Conservation (phyloP, 2,329 filamentous ascomycete genomes). For the Alternaria tenuissima region DNA sequence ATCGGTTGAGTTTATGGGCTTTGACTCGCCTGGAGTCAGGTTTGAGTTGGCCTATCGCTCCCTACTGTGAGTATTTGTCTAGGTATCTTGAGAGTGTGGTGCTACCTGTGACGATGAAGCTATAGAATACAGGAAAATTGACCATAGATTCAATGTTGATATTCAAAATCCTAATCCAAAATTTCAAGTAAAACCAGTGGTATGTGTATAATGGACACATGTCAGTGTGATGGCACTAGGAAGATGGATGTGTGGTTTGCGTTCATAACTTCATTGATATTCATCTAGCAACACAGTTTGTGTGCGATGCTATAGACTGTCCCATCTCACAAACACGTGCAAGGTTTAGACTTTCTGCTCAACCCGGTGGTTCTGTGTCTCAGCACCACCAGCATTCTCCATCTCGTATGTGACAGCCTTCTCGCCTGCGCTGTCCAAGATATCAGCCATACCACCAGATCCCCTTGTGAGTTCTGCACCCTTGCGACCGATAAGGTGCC, state of each 20-base stretch:
- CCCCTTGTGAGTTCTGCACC: conserved; percentile 46
- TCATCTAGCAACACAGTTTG: neutral
- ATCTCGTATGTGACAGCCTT: conserved; percentile 41
- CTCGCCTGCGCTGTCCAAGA: conserved; percentile 44
- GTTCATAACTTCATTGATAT: conserved; percentile 2
- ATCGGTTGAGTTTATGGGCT: neutral
- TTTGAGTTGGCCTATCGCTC: neutral
- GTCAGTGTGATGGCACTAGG: no score
- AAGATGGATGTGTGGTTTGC: neutral
- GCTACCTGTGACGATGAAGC: neutral
- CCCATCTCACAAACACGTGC: neutral
- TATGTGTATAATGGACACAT: neutral
- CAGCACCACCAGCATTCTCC: conserved; percentile 28
- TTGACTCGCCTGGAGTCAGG: neutral
- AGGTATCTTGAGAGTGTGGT: neutral
- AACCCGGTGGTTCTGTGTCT: conserved; percentile 21
- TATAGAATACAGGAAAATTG: neutral
- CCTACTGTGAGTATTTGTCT: neutral
- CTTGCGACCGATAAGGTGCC: conserved; percentile 73
- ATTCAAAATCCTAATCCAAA: accelerated
- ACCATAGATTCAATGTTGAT: neutral
- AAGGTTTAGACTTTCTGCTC: conserved; percentile 30
- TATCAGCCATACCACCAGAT: conserved; percentile 43
- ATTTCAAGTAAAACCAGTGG: neutral
- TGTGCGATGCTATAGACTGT: neutral